These are phyloP conservation scores for Cutaneotrichosporon sp. DNA, from an alignment of 1,284 basidiomycete species.

Conservation along the genomic window DNA sequence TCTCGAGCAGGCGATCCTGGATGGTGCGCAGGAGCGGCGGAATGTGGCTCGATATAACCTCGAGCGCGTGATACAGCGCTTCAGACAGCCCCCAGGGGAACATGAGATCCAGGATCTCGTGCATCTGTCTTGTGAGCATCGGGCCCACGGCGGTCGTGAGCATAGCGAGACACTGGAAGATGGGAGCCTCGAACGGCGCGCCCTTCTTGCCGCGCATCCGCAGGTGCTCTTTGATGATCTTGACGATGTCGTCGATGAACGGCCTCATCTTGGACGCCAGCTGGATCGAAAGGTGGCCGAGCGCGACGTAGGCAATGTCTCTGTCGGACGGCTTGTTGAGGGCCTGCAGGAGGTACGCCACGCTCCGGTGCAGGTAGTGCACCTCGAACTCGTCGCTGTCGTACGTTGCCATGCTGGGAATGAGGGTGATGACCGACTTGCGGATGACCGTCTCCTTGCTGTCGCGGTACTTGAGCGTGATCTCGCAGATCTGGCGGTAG, in stretches of 20 bases:
- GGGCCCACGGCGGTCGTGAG: conserved; percentile 93
- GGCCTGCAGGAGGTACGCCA: conserved; percentile 85
- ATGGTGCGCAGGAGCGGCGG: conserved; percentile 89
- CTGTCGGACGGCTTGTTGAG: conserved; percentile 88
- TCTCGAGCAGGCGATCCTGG: conserved; percentile 87
- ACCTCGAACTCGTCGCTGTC: conserved; percentile 88
- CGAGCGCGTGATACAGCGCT: conserved; percentile 80
- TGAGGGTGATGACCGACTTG: conserved; percentile 90
- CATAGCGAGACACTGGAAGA: conserved; percentile 98
- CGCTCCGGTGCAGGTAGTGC: conserved; percentile 84
- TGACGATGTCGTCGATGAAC: conserved; percentile 91
- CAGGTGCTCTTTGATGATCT: conserved; percentile 84
- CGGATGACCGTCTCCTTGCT: conserved; percentile 83
- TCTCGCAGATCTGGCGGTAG: conserved; percentile 85
- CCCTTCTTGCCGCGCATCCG: conserved; percentile 88
- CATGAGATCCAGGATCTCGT: conserved; percentile 96
- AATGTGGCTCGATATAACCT: conserved; percentile 83
- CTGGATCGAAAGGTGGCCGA: conserved; percentile 90
- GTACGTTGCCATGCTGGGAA: conserved; percentile 91
- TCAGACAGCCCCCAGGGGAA: conserved; percentile 93
- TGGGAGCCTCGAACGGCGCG: conserved; percentile 88
- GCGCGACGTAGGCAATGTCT: conserved; percentile 91
- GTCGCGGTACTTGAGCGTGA: conserved; percentile 84
- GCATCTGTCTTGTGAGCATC: conserved; percentile 90
- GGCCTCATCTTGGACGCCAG: conserved; percentile 94